phyloP scores from a whole-genome alignment of 2,329 filamentous ascomycete species.

The Tolypocladium paradoxum region DNA sequence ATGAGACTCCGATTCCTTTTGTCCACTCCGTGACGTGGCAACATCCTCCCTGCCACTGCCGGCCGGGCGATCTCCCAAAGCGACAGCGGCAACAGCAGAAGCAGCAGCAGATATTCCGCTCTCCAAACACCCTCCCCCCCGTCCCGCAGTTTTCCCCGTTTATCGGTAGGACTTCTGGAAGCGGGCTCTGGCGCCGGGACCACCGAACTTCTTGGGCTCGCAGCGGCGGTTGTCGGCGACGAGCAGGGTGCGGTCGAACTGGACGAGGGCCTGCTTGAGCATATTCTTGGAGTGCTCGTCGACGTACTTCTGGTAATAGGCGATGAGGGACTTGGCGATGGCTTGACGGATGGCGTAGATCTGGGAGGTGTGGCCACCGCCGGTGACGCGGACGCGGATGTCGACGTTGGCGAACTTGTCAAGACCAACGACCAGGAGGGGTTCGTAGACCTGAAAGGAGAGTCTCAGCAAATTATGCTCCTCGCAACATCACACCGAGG shows the following conservation, averaged over 20 bases:
- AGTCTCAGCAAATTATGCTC: not conserved
- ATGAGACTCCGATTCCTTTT: conserved; percentile 27
- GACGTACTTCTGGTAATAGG: conserved; percentile 99
- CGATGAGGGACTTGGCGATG: conserved; percentile 67
- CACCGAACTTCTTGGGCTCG: conserved; percentile 97
- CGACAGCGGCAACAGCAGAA: conserved; percentile 8
- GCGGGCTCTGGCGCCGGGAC: conserved; percentile 86
- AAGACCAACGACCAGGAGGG: conserved; percentile 88
- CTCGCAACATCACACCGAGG: not conserved
- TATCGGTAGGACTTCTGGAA: conserved; percentile 99
- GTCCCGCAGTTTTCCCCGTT: conserved; percentile 19
- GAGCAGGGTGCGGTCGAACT: conserved; percentile 94
- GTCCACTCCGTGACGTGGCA: conserved; percentile 17
- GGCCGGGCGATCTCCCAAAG: not conserved
- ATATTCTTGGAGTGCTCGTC: conserved; percentile 99
- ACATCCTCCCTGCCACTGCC: conserved; percentile 7
- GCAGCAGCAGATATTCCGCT: conserved; percentile 1
- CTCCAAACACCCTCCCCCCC: not conserved
- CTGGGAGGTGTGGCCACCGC: conserved; percentile 96
- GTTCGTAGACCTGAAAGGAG: conserved; percentile 76
- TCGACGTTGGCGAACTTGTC: conserved; percentile 97
- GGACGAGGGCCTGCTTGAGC: conserved; percentile 91
- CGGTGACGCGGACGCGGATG: conserved; percentile 91
- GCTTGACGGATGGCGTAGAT: conserved; percentile 98
- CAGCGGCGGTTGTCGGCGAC: conserved; percentile 98